Percentiles rank a stretch among this genome's conserved stretches.
Conservation (phyloP, 176 grass and related monocot species). For the Juncus effusus region DNA sequence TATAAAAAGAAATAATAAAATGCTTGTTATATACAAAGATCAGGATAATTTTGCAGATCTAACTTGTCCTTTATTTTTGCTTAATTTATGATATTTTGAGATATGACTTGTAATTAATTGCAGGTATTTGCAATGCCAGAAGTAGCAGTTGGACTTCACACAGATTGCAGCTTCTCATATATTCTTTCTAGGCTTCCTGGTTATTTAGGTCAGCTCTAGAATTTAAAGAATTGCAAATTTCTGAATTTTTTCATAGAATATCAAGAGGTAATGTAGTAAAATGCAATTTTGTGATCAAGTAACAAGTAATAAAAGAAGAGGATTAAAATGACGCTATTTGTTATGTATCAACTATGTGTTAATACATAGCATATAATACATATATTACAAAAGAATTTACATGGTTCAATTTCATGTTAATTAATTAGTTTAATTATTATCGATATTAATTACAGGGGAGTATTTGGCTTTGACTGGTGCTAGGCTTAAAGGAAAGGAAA, state of each 20-base stretch:
- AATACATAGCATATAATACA: neutral
- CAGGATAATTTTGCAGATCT: neutral
- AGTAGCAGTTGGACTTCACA: constrained; percentile 83
- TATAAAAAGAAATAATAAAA: neutral
- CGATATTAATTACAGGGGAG: constrained; percentile 48
- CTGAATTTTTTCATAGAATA: constrained; percentile 8
- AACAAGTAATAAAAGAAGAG: no score
- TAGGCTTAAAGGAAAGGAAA: constrained; percentile 87
- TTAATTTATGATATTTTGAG: neutral
- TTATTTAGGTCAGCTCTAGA: constrained; percentile 56
- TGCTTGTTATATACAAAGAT: neutral
- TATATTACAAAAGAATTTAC: neutral
- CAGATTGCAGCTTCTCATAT: constrained; percentile 93
- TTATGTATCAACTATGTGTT: neutral
- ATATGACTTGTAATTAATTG: neutral
- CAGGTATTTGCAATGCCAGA: constrained; percentile 85
- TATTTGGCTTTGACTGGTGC: constrained; percentile 78
- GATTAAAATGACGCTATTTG: neutral
- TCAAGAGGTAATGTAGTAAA: neutral
- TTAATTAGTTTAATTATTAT: neutral
- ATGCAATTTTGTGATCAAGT: no score
- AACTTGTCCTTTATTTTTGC: neutral
- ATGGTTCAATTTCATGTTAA: neutral
- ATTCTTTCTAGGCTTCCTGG: constrained; percentile 82
- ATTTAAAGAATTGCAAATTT: neutral